phyloP scores from a whole-genome alignment of 139 green algal species.

The Ulvella scutata region DNA sequence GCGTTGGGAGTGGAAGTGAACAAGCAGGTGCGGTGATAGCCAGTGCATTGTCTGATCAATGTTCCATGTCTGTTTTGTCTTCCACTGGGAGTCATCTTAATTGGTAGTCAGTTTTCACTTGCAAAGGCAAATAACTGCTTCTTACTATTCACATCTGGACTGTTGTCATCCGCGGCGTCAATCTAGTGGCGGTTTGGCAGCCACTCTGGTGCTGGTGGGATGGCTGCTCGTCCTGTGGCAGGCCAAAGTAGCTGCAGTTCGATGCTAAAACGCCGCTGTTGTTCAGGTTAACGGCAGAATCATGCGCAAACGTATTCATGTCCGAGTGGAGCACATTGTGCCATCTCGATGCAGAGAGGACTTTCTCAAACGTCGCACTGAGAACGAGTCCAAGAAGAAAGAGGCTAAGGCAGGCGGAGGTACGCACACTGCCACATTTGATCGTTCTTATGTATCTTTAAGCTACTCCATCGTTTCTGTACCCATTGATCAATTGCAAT shows the following conservation, averaged over 20 bases:
- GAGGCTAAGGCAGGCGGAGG: slow-evolving; percentile 55
- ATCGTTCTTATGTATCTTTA: too few species aligned
- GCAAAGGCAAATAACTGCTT: too few species aligned
- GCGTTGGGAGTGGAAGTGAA: slow-evolving; percentile 93
- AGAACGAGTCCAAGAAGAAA: slow-evolving; percentile 70
- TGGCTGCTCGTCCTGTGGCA: too few species aligned
- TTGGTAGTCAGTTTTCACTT: too few species aligned
- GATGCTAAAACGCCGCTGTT: too few species aligned
- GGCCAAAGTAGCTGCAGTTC: too few species aligned
- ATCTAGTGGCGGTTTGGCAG: too few species aligned
- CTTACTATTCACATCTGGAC: too few species aligned
- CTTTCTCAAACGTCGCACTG: slow-evolving; percentile 66
- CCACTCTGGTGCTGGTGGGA: too few species aligned
- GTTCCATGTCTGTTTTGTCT: too few species aligned
- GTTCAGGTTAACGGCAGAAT: slow-evolving; percentile 66
- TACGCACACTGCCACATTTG: slow-evolving; percentile 6
- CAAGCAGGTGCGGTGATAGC: slow-evolving; percentile 75
- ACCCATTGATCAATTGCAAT: neutral
- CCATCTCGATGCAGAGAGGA: slow-evolving; percentile 89
- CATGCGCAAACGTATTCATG: slow-evolving; percentile 94
- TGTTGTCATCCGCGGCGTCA: too few species aligned
- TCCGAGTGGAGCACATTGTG: slow-evolving; percentile 90
- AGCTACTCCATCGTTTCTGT: neutral
- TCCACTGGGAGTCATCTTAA: too few species aligned
- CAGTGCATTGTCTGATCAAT: neutral